phyloP scores from a whole-genome alignment of 129 eudicot genomes.

The Ambrosia trifida region DNA sequence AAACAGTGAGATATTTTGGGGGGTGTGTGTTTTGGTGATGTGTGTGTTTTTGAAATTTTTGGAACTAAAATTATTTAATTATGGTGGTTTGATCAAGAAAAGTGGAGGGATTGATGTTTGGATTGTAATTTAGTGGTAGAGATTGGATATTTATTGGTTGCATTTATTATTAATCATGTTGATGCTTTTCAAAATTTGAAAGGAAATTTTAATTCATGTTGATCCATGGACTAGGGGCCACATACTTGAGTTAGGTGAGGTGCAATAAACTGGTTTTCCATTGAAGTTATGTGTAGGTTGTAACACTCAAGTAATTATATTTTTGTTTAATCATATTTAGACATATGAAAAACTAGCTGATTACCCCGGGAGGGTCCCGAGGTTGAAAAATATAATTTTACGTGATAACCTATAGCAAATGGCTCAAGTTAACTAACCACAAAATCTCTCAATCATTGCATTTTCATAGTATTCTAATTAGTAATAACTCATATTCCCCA shows the following conservation, averaged over 20 bases:
- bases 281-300: no score
- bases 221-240: constrained; percentile 14
- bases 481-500: no score
- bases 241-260: constrained; percentile 33
- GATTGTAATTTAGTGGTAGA: constrained; percentile 31
- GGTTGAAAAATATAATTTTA: no score
- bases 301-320: no score
- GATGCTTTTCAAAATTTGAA: no score
- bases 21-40: constrained; percentile 28
- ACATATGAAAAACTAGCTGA: no score
- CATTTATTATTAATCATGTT: constrained; percentile 25
- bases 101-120: constrained; percentile 24
- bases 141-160: constrained; percentile 13
- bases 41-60: constrained; percentile 23
- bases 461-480: no score
- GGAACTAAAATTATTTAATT: constrained; percentile 14
- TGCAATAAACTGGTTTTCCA: constrained; percentile 13
- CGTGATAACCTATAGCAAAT: no score
- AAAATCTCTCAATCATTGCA: no score
- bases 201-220: constrained; percentile 10
- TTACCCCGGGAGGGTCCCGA: no score
- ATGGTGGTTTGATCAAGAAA: constrained; percentile 25
- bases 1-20: constrained; percentile 6
- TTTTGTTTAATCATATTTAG: no score
- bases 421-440: no score